Evolutionary conservation across 208 protist species (phyloP), one percentile per base, ranked within the genome.

Genomic region (Trichomonas vaginalis): DNA sequence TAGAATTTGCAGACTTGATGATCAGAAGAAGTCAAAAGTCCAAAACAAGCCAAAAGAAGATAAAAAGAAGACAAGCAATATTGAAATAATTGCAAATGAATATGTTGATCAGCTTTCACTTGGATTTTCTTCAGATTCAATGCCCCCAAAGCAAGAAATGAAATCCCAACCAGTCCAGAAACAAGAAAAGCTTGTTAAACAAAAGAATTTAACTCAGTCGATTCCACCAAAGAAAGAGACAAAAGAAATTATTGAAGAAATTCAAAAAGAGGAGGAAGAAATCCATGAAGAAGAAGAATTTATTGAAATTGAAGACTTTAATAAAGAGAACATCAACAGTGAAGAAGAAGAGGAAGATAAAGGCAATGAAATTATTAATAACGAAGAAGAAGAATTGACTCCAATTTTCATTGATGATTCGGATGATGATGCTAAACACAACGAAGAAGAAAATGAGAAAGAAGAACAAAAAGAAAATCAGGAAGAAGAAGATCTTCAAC

Each of bases 391-490:
- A 95, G 86, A 95, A n/a, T n/a, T n/a, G n/a, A n/a, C n/a, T n/a
- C n/a, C n/a, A n/a, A n/a, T n/a, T n/a, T n/a, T n/a, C n/a, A n/a
- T n/a, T 61, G 86, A 27, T 27, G 86, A n/a, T 27, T 27, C 14
- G 2, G 12, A 95, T 4, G 86, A n/a, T 37, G 17, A n/a, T 32
- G 17, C 2, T 8, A 2, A 95, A 95, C 15, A 95, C 32, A 32
- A 95, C 45, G 86, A 95, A 95, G 86, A 95, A 27, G 86, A 95
- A n/a, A 27, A 95, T 61, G 86, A 95, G 21, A 56, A 35, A 4
- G 15, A 35, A 12, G 86, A 95, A n/a, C 32, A 27, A 95, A 27
- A 95, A 95, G 86, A 95, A 27, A 27, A 95, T 37, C 17, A 95
- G 21, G 86, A 95, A 27, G 86, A 95, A 27, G n/a, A 95, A 95